Evolutionary conservation across 352 stramenopile genomes (phyloP).

Genomic region (Globisporangium abappressorium): DNA sequence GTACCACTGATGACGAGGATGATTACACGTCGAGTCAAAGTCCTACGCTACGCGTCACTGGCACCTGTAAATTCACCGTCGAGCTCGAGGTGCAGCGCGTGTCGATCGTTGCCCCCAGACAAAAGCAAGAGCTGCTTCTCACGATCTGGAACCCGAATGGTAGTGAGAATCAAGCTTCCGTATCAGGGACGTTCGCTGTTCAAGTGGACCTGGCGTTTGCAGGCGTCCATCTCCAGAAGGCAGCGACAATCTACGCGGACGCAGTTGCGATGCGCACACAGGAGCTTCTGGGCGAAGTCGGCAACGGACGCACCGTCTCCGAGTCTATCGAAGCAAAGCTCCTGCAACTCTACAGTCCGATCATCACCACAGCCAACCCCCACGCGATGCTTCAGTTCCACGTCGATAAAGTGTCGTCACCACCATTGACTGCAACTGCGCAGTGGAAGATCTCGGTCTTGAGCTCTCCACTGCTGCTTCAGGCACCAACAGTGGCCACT

Average conservation of each 20-base stretch:
- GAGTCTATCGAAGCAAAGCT: constrained; percentile 37
- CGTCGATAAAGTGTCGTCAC: constrained; percentile 13
- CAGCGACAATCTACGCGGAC: constrained; percentile 20
- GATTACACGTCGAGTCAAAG: background rate
- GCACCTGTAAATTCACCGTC: constrained; percentile 11
- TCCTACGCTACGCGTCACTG: constrained; percentile 5
- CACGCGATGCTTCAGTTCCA: constrained; percentile 19
- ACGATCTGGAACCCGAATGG: constrained; percentile 15
- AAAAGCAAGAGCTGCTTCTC: constrained; percentile 10
- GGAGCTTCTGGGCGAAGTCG: constrained; percentile 25
- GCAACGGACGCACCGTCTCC: constrained; percentile 17
- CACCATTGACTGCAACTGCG: background rate
- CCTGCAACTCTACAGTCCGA: constrained; percentile 15
- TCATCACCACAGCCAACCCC: background rate
- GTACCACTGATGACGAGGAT: background rate
- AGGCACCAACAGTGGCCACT: background rate
- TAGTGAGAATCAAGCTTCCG: background rate
- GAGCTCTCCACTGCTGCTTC: constrained; percentile 8
- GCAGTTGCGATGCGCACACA: constrained; percentile 30
- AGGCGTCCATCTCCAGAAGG: background rate
- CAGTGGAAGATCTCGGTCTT: constrained; percentile 17
- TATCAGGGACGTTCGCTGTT: constrained; percentile 28
- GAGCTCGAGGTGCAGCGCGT: constrained; percentile 21
- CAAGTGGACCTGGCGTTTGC: constrained; percentile 4
- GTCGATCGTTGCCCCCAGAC: constrained; percentile 6